Conservation (phyloP, 352 stramenopile species). For the Globisporangium middletonii region DNA sequence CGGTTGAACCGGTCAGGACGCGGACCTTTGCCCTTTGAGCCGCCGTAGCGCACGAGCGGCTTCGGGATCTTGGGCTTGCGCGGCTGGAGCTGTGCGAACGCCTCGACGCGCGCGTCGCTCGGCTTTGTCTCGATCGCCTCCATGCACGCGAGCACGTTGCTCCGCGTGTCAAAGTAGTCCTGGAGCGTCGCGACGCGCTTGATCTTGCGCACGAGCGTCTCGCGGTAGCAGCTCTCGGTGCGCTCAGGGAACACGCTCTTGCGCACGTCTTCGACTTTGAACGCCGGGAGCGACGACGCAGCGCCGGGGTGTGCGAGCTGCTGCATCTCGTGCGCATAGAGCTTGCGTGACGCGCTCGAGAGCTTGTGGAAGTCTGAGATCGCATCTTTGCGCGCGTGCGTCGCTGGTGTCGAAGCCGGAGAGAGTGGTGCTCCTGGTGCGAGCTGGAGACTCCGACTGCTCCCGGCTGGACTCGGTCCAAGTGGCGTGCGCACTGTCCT, state of each 20-base stretch:
- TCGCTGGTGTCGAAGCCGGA: not conserved
- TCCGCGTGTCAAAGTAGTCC: slow-evolving; percentile 49
- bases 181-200: slow-evolving; percentile 41
- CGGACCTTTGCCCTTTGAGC: slow-evolving; percentile 29
- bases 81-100: slow-evolving; percentile 23
- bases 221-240: slow-evolving; percentile 42
- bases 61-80: slow-evolving; percentile 75
- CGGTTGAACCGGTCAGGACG: slow-evolving; percentile 67
- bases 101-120: slow-evolving; percentile 16
- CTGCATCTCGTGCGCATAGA: slow-evolving; percentile 27
- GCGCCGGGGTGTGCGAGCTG: slow-evolving; percentile 16
- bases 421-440: no score
- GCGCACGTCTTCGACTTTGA: slow-evolving; percentile 47
- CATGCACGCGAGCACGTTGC: slow-evolving; percentile 42
- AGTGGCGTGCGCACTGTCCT: not conserved
- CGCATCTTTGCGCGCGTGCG: slow-evolving; percentile 18
- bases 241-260: slow-evolving; percentile 49
- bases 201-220: slow-evolving; percentile 48
- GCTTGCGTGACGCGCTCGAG: slow-evolving; percentile 25
- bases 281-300: slow-evolving; percentile 9
- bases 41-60: slow-evolving; percentile 23
- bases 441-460: not conserved
- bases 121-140: slow-evolving; percentile 18
- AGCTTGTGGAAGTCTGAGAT: slow-evolving; percentile 29
- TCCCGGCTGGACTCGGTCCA: slow-evolving; percentile 2